Percentiles rank a stretch among this genome's conserved stretches.
Evolutionary conservation across 257 asterid species (phyloP).

Genomic region (Cordia subcordata): DNA sequence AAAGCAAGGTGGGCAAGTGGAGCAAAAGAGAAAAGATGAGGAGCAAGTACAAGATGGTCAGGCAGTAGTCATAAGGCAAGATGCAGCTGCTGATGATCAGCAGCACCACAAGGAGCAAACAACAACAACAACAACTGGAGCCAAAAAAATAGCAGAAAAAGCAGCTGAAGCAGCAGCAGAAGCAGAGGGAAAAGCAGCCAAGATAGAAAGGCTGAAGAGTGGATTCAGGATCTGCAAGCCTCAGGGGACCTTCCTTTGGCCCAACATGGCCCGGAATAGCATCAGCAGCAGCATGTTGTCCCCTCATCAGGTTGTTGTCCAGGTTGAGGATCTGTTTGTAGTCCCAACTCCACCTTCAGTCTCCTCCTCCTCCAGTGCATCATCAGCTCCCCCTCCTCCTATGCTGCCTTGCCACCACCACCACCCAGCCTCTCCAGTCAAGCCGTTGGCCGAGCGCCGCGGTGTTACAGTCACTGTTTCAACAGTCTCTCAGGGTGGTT

Average conservation of each 20-base stretch:
- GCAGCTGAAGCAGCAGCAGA: slow-evolving; percentile 11
- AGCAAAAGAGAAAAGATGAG: slow-evolving; percentile 13
- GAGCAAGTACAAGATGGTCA: slow-evolving; percentile 32
- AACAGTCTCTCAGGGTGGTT: slow-evolving; percentile 31
- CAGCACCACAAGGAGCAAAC: slow-evolving; percentile 13
- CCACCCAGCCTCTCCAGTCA: slow-evolving; percentile 52
- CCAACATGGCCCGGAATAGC: slow-evolving; percentile 57
- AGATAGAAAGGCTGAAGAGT: slow-evolving; percentile 83
- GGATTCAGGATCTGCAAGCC: slow-evolving; percentile 98
- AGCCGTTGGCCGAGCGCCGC: slow-evolving; percentile 80
- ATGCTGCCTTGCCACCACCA: slow-evolving; percentile 34
- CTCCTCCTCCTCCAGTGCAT: slow-evolving; percentile 56
- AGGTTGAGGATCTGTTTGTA: slow-evolving; percentile 50
- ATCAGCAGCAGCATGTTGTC: slow-evolving; percentile 16
- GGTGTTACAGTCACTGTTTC: slow-evolving; percentile 59
- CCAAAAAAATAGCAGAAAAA: slow-evolving; percentile 7
- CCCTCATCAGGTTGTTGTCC: slow-evolving; percentile 54
- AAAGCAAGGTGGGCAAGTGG: slow-evolving; percentile 14
- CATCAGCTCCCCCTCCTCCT: slow-evolving; percentile 42
- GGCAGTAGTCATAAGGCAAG: too few species aligned
- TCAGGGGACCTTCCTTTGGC: slow-evolving; percentile 96
- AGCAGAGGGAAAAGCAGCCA: slow-evolving; percentile 79
- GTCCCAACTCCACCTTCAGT: slow-evolving; percentile 92
- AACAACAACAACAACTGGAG: slow-evolving; percentile 16
- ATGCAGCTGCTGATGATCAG: slow-evolving; percentile 23